Evolutionary conservation across 495 filamentous ascomycete genomes (phyloP), one percentile per base, ranked within the genome.

Genomic region (Penicillium bialowiezense): DNA sequence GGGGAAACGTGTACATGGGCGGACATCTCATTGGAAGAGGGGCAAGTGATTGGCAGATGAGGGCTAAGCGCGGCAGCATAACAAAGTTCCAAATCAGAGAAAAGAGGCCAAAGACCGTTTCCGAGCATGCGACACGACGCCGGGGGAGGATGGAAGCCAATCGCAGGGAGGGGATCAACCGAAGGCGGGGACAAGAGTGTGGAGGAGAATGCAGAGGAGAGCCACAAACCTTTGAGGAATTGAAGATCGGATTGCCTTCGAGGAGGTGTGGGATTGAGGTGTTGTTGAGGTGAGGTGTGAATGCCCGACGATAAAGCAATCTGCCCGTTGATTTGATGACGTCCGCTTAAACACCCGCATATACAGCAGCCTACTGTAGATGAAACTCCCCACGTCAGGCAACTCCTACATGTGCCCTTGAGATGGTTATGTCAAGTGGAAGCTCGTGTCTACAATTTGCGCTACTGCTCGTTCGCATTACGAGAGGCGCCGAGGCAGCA

Each of bases 31-130:
- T 62, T 64, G 53, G 61, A 37, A 34, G 53, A 41, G 10, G n/a
- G 18, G 46, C n/a, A 29, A 46, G n/a, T 19, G 17, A 8, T 33
- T 29, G 31, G 28, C 23, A 17, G 15, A 13, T 14, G 23, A 31
- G 23, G 12, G 61, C 50, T 62, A 62, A 62, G 55, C 61, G 61
- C 61, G 61, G 61, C 29, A 58, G 47, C 40, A 42, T 32, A 50
- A 51, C 34, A 43, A 55, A 52, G 31, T 47, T 18, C 24, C 42
- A 47, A 46, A 48, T 43, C 45, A 53, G 51, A 50, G 28, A 32
- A 50, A 51, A 54, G 46, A 51, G 53, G 42, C 24, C 34, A 49
- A 35, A 42, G 35, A 23, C 51, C 36, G 34, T 26, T 37, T 18
- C 26, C 23, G 45, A 15, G 49, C 7, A 40, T 45, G 50, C 38